Percentiles rank a stretch among this genome's conserved stretches.
These are phyloP conservation scores for Trichoderma sp. DNA, from an alignment of 2,329 filamentous ascomycete species.

Conservation along the genomic window DNA sequence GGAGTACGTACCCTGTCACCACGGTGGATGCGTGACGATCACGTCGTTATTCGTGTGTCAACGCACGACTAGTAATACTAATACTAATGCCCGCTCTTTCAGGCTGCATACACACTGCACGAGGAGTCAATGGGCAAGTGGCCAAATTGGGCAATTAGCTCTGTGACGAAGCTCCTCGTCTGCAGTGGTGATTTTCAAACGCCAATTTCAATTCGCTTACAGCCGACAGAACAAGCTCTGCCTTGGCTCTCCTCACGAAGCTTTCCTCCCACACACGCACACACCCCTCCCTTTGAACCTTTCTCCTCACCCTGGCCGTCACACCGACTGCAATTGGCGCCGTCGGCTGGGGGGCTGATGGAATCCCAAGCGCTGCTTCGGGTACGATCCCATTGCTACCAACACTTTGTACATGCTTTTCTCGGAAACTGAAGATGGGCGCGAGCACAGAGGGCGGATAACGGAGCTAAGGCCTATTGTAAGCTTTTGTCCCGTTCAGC, in stretches of 20 bases:
- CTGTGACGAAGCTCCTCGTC: neutral
- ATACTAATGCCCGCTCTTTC: neutral
- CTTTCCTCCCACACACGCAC: neutral
- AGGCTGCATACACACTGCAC: neutral
- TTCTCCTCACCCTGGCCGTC: slow-evolving; percentile 1
- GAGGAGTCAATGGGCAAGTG: neutral
- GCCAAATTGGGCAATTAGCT: slow-evolving; percentile 12
- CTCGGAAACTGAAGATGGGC: neutral
- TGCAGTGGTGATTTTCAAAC: neutral
- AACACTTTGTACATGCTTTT: slow-evolving; percentile 1
- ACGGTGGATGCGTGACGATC: slow-evolving; percentile 13
- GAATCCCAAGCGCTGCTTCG: neutral
- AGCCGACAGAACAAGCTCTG: neutral
- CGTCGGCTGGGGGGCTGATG: slow-evolving; percentile 10
- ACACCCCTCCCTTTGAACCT: neutral
- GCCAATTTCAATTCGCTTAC: neutral
- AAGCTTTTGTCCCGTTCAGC: slow-evolving; percentile 12
- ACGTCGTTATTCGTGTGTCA: slow-evolving; percentile 3
- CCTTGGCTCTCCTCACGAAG: neutral
- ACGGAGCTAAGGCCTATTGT: slow-evolving; percentile 3
- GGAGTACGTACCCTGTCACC: slow-evolving; percentile 7
- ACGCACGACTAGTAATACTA: neutral
- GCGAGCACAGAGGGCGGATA: neutral
- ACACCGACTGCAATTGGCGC: slow-evolving; percentile 17
- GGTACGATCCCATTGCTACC: neutral